A percentile compares a stretch with the other conserved stretches of the same genome.
Evolutionary conservation across 768 basidiomycete genomes (phyloP).

Genomic region (Suillus fuscotomentosus): DNA sequence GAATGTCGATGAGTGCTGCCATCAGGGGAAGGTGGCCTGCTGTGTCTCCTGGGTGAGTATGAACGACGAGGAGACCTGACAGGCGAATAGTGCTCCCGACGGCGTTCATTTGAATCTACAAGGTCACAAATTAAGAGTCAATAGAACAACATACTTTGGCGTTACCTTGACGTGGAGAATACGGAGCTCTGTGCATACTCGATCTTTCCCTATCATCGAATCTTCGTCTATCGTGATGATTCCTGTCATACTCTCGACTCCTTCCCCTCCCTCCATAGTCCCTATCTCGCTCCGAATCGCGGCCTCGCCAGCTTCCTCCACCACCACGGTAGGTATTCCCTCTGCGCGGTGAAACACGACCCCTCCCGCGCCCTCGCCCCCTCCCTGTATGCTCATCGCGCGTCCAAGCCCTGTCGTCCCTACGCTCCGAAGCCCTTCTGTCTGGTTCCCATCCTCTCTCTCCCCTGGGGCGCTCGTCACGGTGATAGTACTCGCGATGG

Average conservation of each 20-base stretch:
- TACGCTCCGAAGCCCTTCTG: background rate
- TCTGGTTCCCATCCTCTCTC: conserved; percentile 8
- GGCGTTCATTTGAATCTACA: background rate
- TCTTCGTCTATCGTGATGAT: conserved; percentile 6
- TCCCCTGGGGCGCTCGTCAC: background rate
- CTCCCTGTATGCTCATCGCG: background rate
- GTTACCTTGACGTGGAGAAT: conserved; percentile 3
- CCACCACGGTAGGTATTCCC: conserved; percentile 10
- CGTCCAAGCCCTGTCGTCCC: conserved; percentile 8
- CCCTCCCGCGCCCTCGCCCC: background rate
- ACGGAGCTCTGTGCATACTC: background rate
- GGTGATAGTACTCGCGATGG: background rate
- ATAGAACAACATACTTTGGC: background rate
- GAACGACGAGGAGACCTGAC: background rate
- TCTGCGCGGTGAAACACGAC: background rate
- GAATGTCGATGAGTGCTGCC: background rate
- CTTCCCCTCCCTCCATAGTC: conserved; percentile 13
- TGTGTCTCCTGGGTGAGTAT: background rate
- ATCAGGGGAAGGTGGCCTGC: background rate
- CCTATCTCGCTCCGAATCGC: conserved; percentile 23
- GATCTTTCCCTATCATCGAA: background rate
- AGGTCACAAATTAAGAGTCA: background rate
- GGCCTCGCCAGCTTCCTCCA: background rate
- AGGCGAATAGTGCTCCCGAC: background rate
- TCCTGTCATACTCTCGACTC: conserved; percentile 19